Evolutionary conservation across 2,329 filamentous ascomycete species (phyloP).

Genomic region (Phoma herbarum): DNA sequence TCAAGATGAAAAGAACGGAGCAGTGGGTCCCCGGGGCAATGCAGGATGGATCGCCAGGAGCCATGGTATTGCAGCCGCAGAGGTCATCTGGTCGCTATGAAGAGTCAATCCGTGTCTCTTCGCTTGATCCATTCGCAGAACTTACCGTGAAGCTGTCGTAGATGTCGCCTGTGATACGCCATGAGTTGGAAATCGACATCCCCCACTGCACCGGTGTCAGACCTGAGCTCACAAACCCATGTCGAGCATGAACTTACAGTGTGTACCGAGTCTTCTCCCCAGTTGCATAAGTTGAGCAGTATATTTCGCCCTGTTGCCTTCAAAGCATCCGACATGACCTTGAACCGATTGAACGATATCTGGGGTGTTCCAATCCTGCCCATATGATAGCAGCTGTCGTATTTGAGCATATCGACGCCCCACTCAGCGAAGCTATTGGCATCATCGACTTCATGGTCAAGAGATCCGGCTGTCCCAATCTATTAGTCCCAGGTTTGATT

Average conservation of each 20-base stretch:
- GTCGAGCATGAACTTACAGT: constrained; percentile 21
- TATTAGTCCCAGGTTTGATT: neutral
- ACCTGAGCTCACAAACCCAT: neutral
- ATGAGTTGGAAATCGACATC: constrained; percentile 46
- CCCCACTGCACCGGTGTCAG: constrained; percentile 41
- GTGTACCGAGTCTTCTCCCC: constrained; percentile 47
- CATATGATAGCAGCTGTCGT: constrained; percentile 50
- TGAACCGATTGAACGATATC: constrained; percentile 40
- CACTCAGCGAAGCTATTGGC: constrained; percentile 41
- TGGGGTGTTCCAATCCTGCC: constrained; percentile 39
- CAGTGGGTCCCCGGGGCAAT: constrained; percentile 40
- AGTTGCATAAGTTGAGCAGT: constrained; percentile 46
- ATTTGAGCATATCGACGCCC: constrained; percentile 51
- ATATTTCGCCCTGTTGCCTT: constrained; percentile 37
- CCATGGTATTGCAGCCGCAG: constrained; percentile 38
- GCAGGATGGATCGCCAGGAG: constrained; percentile 37
- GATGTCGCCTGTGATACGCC: constrained; percentile 46
- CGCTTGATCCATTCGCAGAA: neutral
- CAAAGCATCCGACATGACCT: constrained; percentile 38
- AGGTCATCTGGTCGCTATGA: constrained; percentile 37
- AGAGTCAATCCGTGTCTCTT: neutral
- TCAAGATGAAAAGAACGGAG: constrained; percentile 41
- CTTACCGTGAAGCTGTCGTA: constrained; percentile 40
- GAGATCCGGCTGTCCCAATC: constrained; percentile 29
- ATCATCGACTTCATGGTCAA: constrained; percentile 39